Percentiles rank a stretch among this genome's conserved stretches.
Conservation (phyloP, 2,329 filamentous ascomycete genomes). For the Fusarium guadeloupense region DNA sequence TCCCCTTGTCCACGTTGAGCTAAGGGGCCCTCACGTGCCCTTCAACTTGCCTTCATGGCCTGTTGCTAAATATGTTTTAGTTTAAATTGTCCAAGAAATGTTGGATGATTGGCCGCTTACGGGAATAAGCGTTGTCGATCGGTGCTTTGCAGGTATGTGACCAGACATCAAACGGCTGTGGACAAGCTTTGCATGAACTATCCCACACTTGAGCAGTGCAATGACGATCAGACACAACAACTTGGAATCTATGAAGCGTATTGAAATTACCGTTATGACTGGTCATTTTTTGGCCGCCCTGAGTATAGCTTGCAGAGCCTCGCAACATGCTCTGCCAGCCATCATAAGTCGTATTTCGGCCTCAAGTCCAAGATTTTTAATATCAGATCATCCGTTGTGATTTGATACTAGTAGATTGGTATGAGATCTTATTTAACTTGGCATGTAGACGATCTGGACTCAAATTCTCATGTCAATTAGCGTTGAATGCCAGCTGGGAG, state of each 20-base stretch:
- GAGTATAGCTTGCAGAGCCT: constrained; percentile 3
- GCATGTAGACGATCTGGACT: not conserved
- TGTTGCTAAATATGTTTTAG: not conserved
- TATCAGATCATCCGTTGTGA: not conserved
- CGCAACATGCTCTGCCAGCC: not conserved
- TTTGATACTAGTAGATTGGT: not conserved
- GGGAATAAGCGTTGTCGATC: constrained; percentile 21
- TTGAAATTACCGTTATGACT: not conserved
- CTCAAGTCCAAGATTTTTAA: not conserved
- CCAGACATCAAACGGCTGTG: constrained; percentile 3
- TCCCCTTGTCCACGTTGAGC: not conserved
- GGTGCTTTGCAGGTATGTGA: constrained; percentile 5
- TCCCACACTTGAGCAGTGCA: not conserved
- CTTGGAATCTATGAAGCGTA: not conserved
- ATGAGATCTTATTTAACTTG: not conserved
- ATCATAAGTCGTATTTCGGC: not conserved
- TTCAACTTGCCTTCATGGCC: not conserved
- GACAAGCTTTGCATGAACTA: not conserved
- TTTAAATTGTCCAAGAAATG: not conserved
- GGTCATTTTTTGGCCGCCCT: not conserved
- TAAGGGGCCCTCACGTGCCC: not conserved
- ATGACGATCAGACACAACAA: constrained; percentile 5
- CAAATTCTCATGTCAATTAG: not conserved
- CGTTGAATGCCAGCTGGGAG: not conserved
- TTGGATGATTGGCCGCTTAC: not conserved